Percentiles rank a stretch among this genome's conserved stretches.
Evolutionary conservation across 129 eudicot species (phyloP).

Genomic region (Erigeron canadensis): DNA sequence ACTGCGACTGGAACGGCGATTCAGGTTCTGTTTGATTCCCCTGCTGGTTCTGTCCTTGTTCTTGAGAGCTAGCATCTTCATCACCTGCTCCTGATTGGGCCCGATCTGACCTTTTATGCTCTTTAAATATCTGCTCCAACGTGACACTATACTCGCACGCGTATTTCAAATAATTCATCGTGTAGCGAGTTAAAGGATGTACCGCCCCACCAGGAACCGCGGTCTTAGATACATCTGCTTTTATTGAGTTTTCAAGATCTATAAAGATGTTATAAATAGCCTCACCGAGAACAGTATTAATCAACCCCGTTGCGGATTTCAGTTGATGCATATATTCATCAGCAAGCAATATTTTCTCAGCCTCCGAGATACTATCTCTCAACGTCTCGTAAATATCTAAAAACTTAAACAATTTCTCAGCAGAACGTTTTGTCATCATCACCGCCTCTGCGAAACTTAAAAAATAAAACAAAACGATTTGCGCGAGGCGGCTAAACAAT

Average conservation of each 20-base stretch:
- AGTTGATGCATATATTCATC: slow-evolving; percentile 32
- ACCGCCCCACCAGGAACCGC: slow-evolving; percentile 89
- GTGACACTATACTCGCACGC: slow-evolving; percentile 75
- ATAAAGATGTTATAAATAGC: slow-evolving; percentile 53
- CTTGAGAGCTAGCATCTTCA: slow-evolving; percentile 24
- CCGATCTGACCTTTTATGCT: slow-evolving; percentile 47
- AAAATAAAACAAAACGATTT: slow-evolving; percentile 36
- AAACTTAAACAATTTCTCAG: slow-evolving; percentile 79
- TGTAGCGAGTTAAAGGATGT: slow-evolving; percentile 76
- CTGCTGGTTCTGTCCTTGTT: background rate
- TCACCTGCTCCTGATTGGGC: slow-evolving; percentile 45
- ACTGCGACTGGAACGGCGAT: slow-evolving; percentile 55
- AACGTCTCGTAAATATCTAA: slow-evolving; percentile 65
- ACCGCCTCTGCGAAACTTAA: slow-evolving; percentile 66
- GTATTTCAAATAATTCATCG: slow-evolving; percentile 61
- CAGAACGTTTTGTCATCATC: slow-evolving; percentile 64
- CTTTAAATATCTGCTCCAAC: slow-evolving; percentile 61
- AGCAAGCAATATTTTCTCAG: slow-evolving; percentile 38
- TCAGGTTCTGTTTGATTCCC: background rate
- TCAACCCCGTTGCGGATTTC: slow-evolving; percentile 40
- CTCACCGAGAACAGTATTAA: slow-evolving; percentile 57
- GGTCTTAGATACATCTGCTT: slow-evolving; percentile 49
- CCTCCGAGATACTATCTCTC: slow-evolving; percentile 39
- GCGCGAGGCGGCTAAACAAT: slow-evolving; percentile 40
- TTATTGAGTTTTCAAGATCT: slow-evolving; percentile 71